phyloP scores from a whole-genome alignment of 345 rosid species.

The Pelargonium nanum region DNA sequence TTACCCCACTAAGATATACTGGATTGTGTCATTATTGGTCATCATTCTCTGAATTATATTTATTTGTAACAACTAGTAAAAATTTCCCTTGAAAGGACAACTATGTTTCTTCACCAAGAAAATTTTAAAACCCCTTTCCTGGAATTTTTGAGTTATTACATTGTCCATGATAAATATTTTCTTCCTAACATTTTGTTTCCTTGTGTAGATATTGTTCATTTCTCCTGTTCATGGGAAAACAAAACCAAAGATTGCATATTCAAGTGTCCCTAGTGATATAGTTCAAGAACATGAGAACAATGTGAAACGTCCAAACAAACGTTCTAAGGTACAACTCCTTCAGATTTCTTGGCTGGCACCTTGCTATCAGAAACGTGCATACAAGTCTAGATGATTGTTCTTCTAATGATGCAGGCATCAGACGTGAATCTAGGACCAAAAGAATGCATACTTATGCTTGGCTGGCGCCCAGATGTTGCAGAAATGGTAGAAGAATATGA shows the following conservation, averaged over 20 bases:
- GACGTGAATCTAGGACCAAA: slow-evolving; percentile 60
- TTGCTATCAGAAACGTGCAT: slow-evolving; percentile 8
- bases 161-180: slow-evolving; percentile 3
- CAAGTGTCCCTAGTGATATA: slow-evolving; percentile 12
- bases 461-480: slow-evolving; percentile 87
- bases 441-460: slow-evolving; percentile 77
- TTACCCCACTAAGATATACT: too few species aligned
- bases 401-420: slow-evolving; percentile 41
- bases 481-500: slow-evolving; percentile 90
- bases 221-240: slow-evolving; percentile 58
- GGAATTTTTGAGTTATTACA: neutral
- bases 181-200: slow-evolving; percentile 9
- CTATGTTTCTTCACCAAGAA: too few species aligned
- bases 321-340: slow-evolving; percentile 59
- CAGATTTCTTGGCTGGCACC: slow-evolving; percentile 7
- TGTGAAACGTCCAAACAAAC: slow-evolving; percentile 39
- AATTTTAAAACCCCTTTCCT: neutral
- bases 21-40: too few species aligned
- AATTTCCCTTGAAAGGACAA: too few species aligned
- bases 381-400: slow-evolving; percentile 10
- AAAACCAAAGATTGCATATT: slow-evolving; percentile 32
- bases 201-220: slow-evolving; percentile 52
- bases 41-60: too few species aligned
- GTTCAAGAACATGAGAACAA: slow-evolving; percentile 23
- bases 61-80: too few species aligned